Evolutionary conservation across 163 green algal species (phyloP).

Genomic region (Trebouxia gelatinosa): DNA sequence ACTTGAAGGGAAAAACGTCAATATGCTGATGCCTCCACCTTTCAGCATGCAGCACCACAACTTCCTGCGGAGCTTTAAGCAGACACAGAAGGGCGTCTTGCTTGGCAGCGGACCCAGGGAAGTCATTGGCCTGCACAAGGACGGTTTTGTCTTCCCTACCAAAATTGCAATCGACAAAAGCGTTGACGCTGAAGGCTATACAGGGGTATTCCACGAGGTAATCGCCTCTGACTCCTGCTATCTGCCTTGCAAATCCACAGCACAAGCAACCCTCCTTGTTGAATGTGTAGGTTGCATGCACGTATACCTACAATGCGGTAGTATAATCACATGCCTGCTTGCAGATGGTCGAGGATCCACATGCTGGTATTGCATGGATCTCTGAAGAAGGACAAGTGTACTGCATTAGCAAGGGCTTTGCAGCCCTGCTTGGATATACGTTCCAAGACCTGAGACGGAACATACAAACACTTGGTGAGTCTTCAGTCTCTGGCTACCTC

Average conservation of each 20-base stretch:
- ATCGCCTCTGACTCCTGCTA: neutral
- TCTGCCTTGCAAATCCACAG: neutral
- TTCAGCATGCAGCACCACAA: slow-evolving; percentile 53
- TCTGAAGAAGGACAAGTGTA: slow-evolving; percentile 24
- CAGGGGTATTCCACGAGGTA: slow-evolving; percentile 12
- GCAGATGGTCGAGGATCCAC: slow-evolving; percentile 10
- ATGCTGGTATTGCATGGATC: slow-evolving; percentile 11
- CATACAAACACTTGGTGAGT: slow-evolving; percentile 7
- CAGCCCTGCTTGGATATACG: slow-evolving; percentile 7
- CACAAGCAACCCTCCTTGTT: neutral
- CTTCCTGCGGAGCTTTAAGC: slow-evolving; percentile 52
- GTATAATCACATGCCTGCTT: neutral
- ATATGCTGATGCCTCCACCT: slow-evolving; percentile 54
- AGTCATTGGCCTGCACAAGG: slow-evolving; percentile 13
- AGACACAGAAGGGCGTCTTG: slow-evolving; percentile 27
- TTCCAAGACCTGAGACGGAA: slow-evolving; percentile 9
- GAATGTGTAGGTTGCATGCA: neutral
- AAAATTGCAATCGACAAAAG: slow-evolving; percentile 20
- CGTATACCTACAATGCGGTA: neutral
- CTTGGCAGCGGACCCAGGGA: slow-evolving; percentile 19
- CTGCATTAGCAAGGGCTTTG: slow-evolving; percentile 19
- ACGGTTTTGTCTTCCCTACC: slow-evolving; percentile 16
- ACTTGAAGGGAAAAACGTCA: slow-evolving; percentile 61
- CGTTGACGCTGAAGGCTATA: slow-evolving; percentile 14
- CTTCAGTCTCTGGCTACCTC: neutral